A percentile compares a stretch with the other conserved stretches of the same genome.
Evolutionary conservation across 2,329 filamentous ascomycete genomes (phyloP).

Genomic region (Cytospora piceicola): DNA sequence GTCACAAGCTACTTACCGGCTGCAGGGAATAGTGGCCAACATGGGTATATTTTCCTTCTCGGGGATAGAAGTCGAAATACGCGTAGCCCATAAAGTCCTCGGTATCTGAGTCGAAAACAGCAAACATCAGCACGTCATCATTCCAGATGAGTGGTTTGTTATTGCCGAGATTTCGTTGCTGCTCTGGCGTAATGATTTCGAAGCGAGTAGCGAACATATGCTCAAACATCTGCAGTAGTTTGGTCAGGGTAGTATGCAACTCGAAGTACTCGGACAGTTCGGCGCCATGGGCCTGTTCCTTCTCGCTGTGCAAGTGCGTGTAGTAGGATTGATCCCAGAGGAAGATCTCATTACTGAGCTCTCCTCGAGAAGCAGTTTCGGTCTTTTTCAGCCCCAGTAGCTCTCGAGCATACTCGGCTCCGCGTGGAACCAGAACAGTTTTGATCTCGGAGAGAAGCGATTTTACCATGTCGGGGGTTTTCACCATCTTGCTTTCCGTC

Average conservation of each 20-base stretch:
- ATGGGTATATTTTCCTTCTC: constrained; percentile 26
- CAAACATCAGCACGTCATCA: constrained; percentile 25
- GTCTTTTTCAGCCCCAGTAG: constrained; percentile 55
- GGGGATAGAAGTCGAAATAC: constrained; percentile 28
- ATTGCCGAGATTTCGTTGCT: neutral
- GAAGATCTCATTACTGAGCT: constrained; percentile 51
- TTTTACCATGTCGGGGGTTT: constrained; percentile 58
- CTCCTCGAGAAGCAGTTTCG: constrained; percentile 42
- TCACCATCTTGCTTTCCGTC: constrained; percentile 64
- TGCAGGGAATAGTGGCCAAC: constrained; percentile 21
- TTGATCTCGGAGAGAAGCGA: constrained; percentile 57
- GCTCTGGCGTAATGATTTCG: constrained; percentile 9
- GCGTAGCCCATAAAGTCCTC: constrained; percentile 27
- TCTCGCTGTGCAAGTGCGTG: constrained; percentile 47
- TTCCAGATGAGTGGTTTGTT: constrained; percentile 23
- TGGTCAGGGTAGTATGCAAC: constrained; percentile 16
- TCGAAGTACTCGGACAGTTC: constrained; percentile 26
- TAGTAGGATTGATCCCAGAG: constrained; percentile 61
- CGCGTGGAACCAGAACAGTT: constrained; percentile 47
- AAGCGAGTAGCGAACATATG: constrained; percentile 23
- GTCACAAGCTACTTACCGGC: neutral
- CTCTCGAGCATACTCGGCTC: constrained; percentile 46
- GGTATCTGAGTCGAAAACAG: constrained; percentile 10
- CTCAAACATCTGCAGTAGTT: constrained; percentile 21
- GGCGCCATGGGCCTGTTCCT: neutral